phyloP scores from a whole-genome alignment of 176 grass and related monocot genomes.

The bread wheat (Triticum aestivum) region IWGSC_CS_RefSeq_v2.1 NC_057795.1:342572929-342573428 shows the following conservation, averaged over 20 bases:
- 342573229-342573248: neutral
- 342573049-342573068: neutral
- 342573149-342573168: neutral
- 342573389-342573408: no score
- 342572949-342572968: neutral
- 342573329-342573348: neutral
- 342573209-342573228: neutral
- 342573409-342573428: neutral
- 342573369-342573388: neutral
- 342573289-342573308: neutral
- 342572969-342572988: no score
- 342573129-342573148: neutral
- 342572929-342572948: neutral
- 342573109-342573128: neutral
- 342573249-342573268: neutral
- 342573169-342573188: neutral
- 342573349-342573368: neutral
- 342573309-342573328: neutral
- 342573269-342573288: neutral
- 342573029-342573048: neutral
- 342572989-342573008: neutral
- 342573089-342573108: neutral
- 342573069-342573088: neutral
- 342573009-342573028: neutral
- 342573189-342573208: neutral